A percentile compares a stretch with the other conserved stretches of the same genome.
phyloP scores from a whole-genome alignment of 306 rosid species.

The Luffa acutangula region DNA sequence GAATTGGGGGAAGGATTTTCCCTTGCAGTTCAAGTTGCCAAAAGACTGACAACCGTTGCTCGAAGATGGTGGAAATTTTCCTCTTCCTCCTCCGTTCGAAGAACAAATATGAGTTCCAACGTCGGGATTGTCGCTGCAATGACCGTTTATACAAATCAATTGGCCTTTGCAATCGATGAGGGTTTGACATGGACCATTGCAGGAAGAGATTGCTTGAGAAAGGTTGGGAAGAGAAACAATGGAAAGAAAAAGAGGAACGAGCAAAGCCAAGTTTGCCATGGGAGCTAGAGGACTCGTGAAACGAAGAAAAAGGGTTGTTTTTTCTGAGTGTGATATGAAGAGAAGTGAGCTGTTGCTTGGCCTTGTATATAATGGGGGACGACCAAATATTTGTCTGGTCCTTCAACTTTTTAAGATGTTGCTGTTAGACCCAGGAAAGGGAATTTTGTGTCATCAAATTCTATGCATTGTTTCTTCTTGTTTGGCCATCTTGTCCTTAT shows the following conservation, averaged over 20 bases:
- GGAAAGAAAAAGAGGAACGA: background rate
- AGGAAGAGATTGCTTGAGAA: too few relatives aligned
- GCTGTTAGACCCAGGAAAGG: background rate
- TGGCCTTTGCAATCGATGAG: too few relatives aligned
- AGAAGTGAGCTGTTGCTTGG: background rate
- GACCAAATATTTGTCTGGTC: background rate
- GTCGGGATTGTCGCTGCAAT: too few relatives aligned
- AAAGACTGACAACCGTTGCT: background rate
- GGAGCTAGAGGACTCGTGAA: background rate
- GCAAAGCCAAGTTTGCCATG: background rate
- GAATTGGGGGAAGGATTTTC: slow-evolving; percentile 10
- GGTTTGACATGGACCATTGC: too few relatives aligned
- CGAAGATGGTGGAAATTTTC: too few relatives aligned
- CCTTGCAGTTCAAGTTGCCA: slow-evolving; percentile 13
- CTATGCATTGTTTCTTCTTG: background rate
- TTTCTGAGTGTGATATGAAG: background rate
- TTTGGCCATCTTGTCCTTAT: background rate
- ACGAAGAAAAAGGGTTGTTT: background rate
- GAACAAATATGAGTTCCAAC: too few relatives aligned
- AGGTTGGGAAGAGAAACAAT: slow-evolving; percentile 7
- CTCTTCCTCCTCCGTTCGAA: too few relatives aligned
- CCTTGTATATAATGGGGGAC: background rate
- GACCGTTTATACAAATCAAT: too few relatives aligned
- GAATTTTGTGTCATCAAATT: background rate
- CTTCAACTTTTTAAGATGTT: background rate